Evolutionary conservation across 2,329 filamentous ascomycete genomes (phyloP).

Genomic region (Botrytis fabae): DNA sequence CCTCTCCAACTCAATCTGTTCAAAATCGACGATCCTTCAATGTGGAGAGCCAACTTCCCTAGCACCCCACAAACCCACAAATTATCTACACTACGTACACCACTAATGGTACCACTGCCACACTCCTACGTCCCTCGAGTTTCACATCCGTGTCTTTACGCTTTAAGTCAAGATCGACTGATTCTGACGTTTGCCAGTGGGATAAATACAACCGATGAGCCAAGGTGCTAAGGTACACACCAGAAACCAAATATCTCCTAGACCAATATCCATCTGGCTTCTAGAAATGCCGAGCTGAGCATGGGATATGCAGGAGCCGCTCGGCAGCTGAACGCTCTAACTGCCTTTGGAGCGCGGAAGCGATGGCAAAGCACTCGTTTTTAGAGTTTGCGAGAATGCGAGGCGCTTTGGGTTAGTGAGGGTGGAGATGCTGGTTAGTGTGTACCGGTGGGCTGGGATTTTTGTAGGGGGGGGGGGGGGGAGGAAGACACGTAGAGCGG

Average conservation of each 20-base stretch:
- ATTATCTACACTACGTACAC: not conserved
- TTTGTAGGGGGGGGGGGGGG: too few species aligned
- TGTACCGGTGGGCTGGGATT: not conserved
- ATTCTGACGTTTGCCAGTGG: not conserved
- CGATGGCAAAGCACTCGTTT: not conserved
- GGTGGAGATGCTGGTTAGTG: not conserved
- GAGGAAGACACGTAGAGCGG: not conserved
- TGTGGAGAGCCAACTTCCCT: not conserved
- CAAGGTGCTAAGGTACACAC: not conserved
- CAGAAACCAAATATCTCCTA: not conserved
- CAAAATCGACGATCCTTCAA: not conserved
- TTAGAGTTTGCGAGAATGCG: not conserved
- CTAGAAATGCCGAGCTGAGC: not conserved
- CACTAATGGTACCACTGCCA: not conserved
- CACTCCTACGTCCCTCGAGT: not conserved
- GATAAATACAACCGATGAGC: not conserved
- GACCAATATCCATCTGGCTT: not conserved
- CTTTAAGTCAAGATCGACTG: conserved; percentile 13
- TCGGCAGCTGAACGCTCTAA: conserved; percentile 1
- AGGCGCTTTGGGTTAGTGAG: not conserved
- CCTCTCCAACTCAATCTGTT: conserved; percentile 1
- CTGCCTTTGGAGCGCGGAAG: not conserved
- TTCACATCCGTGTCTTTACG: not conserved
- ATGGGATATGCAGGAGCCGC: conserved; percentile 10
- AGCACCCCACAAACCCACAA: conserved; percentile 4